A percentile compares a stretch with the other conserved stretches of the same genome.
These are phyloP conservation scores for Pelargonium fulgidum DNA, from an alignment of 441 rosid species.

Conservation along the genomic window DNA sequence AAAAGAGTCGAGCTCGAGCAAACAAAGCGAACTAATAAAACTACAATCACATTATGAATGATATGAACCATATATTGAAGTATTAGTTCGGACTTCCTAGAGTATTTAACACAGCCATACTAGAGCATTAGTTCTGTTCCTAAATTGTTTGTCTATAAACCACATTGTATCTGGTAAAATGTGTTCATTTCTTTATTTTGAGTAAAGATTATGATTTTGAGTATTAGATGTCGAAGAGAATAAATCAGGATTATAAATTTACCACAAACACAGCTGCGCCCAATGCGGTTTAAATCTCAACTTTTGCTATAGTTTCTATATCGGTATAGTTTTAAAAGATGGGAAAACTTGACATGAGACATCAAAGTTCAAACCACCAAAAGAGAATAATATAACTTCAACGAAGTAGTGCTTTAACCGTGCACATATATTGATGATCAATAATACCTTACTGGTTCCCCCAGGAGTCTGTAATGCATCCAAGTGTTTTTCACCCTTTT, in stretches of 20 bases:
- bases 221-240: background rate
- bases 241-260: background rate
- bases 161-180: background rate
- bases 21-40: constrained; percentile 19
- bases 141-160: background rate
- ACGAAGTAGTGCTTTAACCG: background rate
- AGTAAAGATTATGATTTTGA: background rate
- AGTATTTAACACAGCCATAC: background rate
- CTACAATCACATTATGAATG: background rate
- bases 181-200: background rate
- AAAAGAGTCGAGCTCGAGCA: constrained; percentile 21
- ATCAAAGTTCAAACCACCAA: constrained; percentile 6
- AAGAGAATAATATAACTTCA: background rate
- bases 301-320: background rate
- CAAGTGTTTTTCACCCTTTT: constrained; percentile 31
- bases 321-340: background rate
- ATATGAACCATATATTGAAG: background rate
- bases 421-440: background rate
- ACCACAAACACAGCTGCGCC: background rate
- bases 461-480: constrained; percentile 31
- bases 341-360: constrained; percentile 4
- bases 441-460: constrained; percentile 59
- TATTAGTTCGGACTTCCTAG: background rate
- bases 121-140: background rate
- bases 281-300: background rate